Evolutionary conservation across 108 stramenopile genomes (phyloP), one percentile per base, ranked within the genome.

Genomic region (Epithemia pelagica): DNA sequence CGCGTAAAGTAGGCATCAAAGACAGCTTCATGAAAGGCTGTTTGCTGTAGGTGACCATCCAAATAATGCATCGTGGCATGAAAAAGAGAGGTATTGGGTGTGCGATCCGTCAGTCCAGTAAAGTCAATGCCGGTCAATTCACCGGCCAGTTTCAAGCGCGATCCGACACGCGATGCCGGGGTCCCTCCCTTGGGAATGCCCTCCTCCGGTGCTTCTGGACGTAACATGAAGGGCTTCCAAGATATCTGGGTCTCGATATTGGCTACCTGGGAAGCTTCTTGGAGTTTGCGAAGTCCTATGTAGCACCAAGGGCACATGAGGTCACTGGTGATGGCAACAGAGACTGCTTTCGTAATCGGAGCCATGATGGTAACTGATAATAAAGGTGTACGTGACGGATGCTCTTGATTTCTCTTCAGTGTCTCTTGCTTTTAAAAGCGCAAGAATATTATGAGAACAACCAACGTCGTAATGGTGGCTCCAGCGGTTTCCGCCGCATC

Each of bases 291-390:
- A 5, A 57, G 53, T 15, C 65, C 65, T 8, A 66, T 52, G 32
- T 33, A 66, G 52, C 65, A 66, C 65, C 65, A 66, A 5, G 65
- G 65, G 23, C 65, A 66, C 55, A 66, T 66, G 65, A 66, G 55
- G 52, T 66, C 65, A 33, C 52, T 54, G 21, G 61, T 62, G 7
- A 62, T 62, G 21, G 56, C 21, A 19, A 57, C 56, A 3, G 22
- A 26, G 3, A 57, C 56, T 3, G 26, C 25, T 18, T 5, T 21
- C n/a, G 26, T 19, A 26, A 57, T n/a, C 5, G 37, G 37, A 5
- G 37, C 37, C 37, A 46, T 46, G 37, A 15, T 46, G 37, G 37
- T 46, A 5, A 46, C 5, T 46, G 37, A 46, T 10, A 46, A 15
- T 46, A 46, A 46, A n/a, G n/a, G n/a, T n/a, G n/a, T n/a, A n/a